Base-by-base conservation (phyloP, 139 green algal species). In the Chlorella ohadii region DNA sequence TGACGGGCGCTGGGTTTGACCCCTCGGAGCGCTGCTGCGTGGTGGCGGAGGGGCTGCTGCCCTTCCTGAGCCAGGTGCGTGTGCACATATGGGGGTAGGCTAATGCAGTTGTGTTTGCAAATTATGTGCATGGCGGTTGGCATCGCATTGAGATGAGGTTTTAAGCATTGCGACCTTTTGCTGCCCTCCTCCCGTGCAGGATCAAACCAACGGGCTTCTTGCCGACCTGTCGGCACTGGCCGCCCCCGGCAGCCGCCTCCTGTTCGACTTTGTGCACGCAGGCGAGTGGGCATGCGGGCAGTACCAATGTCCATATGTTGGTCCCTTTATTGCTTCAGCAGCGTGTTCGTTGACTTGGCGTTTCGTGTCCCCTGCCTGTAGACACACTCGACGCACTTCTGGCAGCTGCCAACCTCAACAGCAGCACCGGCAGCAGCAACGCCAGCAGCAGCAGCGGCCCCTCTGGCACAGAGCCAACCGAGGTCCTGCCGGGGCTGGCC, bases 251-350 rank as follows among this genome's bases (percentile, higher is more conserved):
- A 71, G 38, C 61, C 65, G 51, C 28, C 31, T 87, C 31, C 59
- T 83, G 19, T 87, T 83, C 36, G 83, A 87, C 67, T 77, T 67
- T 1, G 17, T 87, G 51, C 72, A 84, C 66, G 57, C 39, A 77
- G 70, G 70, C 27, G 3, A n/a, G 70, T 39, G 64, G 20, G 20
- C 25, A 15, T 22, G 61, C 2, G 25, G 23, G 25, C 25, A 34
- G 64, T 28, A n/a, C 11, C 64, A 38, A n/a, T 6, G n/a, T n/a
- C 38, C n/a, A n/a, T n/a, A n/a, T n/a, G n/a, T n/a, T n/a, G n/a
- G n/a, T n/a, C n/a, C n/a, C n/a, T n/a, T n/a, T n/a, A n/a, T n/a
- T n/a, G n/a, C n/a, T n/a, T n/a, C n/a, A n/a, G n/a, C n/a, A n/a
- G n/a, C n/a, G n/a, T n/a, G n/a, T n/a, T n/a, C n/a, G n/a, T n/a